Conservation (phyloP, 139 green algal species). For the Astrephomene gubernaculifera region DNA sequence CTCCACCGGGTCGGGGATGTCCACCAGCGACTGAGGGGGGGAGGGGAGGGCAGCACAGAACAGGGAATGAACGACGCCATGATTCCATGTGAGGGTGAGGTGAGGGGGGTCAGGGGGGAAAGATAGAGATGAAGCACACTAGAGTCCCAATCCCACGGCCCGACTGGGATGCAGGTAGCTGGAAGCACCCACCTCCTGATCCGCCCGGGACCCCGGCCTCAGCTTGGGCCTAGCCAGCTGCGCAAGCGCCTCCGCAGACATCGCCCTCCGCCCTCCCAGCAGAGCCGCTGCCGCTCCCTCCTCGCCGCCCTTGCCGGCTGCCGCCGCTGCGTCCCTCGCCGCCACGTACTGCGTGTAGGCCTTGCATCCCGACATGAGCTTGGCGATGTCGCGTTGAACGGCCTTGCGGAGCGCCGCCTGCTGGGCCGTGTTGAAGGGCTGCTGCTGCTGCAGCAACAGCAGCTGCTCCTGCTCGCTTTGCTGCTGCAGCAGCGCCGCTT, state of each 20-base stretch:
- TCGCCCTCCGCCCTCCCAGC: neutral
- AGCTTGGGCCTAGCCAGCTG: conserved; percentile 6
- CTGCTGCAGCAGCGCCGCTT: neutral
- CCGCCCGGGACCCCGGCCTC: neutral
- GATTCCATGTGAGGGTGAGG: too few species aligned
- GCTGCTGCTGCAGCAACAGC: neutral
- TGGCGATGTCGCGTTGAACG: conserved; percentile 22
- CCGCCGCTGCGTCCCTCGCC: too few species aligned
- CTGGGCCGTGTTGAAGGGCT: neutral
- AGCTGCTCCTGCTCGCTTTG: neutral
- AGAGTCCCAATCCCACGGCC: too few species aligned
- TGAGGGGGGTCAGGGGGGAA: too few species aligned
- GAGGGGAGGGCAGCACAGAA: neutral
- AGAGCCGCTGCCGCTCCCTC: too few species aligned
- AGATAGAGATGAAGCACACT: too few species aligned
- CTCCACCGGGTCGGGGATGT: conserved; percentile 31
- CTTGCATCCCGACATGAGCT: neutral
- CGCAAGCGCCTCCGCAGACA: neutral
- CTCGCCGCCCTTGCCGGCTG: too few species aligned
- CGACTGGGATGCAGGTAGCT: too few species aligned
- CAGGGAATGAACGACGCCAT: too few species aligned
- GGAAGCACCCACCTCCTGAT: neutral
- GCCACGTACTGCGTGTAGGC: conserved; percentile 15
- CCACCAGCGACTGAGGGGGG: neutral
- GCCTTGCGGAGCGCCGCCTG: conserved; percentile 30